These are phyloP conservation scores for Acacia confusa DNA, from an alignment of 306 rosid species.

Conservation along the genomic window DNA sequence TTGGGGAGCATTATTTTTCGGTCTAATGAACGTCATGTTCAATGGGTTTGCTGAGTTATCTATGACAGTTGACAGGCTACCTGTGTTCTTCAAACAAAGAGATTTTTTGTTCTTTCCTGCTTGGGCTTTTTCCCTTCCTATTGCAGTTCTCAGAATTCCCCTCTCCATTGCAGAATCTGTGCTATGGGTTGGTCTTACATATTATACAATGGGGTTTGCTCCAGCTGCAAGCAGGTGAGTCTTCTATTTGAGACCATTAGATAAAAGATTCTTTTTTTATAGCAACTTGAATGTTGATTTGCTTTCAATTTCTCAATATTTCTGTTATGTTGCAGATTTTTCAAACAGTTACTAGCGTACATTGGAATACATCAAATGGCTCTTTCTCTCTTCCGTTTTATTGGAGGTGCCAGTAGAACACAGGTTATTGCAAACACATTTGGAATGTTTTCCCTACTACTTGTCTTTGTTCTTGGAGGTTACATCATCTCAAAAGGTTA, in stretches of 20 bases:
- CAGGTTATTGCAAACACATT: conserved; percentile 45
- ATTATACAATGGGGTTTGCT: conserved; percentile 76
- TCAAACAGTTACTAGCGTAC: conserved; percentile 43
- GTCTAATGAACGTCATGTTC: conserved; percentile 71
- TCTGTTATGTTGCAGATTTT: conserved; percentile 38
- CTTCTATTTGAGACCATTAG: neutral
- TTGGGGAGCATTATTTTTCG: conserved; percentile 61
- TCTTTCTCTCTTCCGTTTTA: conserved; percentile 50
- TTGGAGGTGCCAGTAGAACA: conserved; percentile 50
- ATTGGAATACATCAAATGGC: conserved; percentile 58
- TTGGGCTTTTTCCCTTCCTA: conserved; percentile 64
- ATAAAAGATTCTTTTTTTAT: neutral
- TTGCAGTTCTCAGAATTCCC: conserved; percentile 65
- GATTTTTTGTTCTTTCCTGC: conserved; percentile 68
- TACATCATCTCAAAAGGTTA: conserved; percentile 51
- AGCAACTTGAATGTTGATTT: neutral
- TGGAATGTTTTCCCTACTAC: conserved; percentile 44
- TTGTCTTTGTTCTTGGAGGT: conserved; percentile 58
- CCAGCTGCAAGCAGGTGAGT: conserved; percentile 61
- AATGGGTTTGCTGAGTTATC: conserved; percentile 64
- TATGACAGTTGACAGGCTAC: conserved; percentile 55
- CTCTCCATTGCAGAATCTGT: conserved; percentile 52
- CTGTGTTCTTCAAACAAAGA: conserved; percentile 64
- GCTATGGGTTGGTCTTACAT: conserved; percentile 58
- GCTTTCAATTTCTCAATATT: neutral